Conservation (phyloP, 2,329 filamentous ascomycete species). For the Exophiala lecanii-corni region DNA sequence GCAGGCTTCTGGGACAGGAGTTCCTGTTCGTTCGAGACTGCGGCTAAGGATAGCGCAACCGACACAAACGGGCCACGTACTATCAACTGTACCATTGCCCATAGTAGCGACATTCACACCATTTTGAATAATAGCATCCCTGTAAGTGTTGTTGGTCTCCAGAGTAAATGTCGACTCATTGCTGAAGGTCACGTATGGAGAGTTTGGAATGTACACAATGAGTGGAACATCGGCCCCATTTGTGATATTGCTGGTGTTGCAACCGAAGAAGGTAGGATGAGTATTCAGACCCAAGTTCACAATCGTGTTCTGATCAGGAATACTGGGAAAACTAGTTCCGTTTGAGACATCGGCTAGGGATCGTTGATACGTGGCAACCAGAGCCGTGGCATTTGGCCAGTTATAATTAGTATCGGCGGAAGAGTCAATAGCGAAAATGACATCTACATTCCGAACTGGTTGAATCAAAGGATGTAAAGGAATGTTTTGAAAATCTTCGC, state of each 20-base stretch:
- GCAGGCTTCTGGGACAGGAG: slow-evolving; percentile 67
- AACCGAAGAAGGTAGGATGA: slow-evolving; percentile 76
- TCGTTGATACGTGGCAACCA: slow-evolving; percentile 70
- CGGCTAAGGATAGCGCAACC: slow-evolving; percentile 80
- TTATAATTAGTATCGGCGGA: slow-evolving; percentile 64
- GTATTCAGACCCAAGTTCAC: slow-evolving; percentile 71
- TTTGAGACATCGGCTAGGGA: slow-evolving; percentile 57
- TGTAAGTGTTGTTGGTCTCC: slow-evolving; percentile 41
- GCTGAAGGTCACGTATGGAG: slow-evolving; percentile 69
- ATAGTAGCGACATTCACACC: slow-evolving; percentile 79
- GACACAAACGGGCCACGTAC: slow-evolving; percentile 75
- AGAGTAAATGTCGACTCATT: slow-evolving; percentile 57
- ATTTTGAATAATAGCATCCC: slow-evolving; percentile 79
- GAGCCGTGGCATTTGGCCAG: slow-evolving; percentile 74
- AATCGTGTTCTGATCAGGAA: slow-evolving; percentile 73
- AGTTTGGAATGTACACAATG: slow-evolving; percentile 83
- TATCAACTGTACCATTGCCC: slow-evolving; percentile 71
- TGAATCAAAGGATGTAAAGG: slow-evolving; percentile 74
- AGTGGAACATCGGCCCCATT: slow-evolving; percentile 55
- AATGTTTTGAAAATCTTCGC: slow-evolving; percentile 73
- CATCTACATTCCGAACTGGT: slow-evolving; percentile 65
- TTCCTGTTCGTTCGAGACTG: slow-evolving; percentile 67
- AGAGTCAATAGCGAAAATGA: slow-evolving; percentile 75
- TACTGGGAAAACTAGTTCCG: slow-evolving; percentile 64
- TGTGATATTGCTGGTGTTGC: slow-evolving; percentile 61